Percentiles rank a stretch among this genome's conserved stretches.
Conservation (phyloP, 2,329 filamentous ascomycete genomes). For the Arthrobotrys musiformis region DNA sequence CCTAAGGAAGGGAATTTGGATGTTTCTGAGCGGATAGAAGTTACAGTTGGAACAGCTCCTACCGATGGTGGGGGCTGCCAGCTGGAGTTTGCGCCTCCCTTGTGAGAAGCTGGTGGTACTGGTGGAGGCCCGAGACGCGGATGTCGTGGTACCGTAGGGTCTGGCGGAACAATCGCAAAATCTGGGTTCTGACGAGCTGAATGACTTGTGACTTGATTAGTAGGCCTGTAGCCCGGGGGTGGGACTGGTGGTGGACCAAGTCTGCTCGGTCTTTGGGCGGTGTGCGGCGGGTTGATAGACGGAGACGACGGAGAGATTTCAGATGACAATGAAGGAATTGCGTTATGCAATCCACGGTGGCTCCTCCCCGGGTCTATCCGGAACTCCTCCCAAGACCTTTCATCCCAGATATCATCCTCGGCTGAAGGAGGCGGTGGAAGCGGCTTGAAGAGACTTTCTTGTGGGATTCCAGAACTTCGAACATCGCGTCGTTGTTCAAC, state of each 20-base stretch:
- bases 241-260: background rate
- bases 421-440: background rate
- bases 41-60: background rate
- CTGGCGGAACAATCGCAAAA: background rate
- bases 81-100: background rate
- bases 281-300: background rate
- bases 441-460: background rate
- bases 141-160: background rate
- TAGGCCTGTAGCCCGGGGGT: background rate
- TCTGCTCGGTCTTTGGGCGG: background rate
- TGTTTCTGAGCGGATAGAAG: background rate
- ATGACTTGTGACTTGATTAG: no score
- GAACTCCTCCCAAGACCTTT: no score
- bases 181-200: background rate
- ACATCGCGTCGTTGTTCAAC: background rate
- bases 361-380: no score
- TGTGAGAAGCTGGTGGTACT: background rate
- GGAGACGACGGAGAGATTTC: no score
- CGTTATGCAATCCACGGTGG: constrained; percentile 2
- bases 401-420: constrained; percentile 36
- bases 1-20: background rate
- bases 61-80: background rate
- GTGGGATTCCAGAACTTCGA: background rate
- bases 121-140: background rate
- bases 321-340: background rate